Base-by-base conservation (phyloP, 352 stramenopile species). In the Globisporangium yorkense region DNA sequence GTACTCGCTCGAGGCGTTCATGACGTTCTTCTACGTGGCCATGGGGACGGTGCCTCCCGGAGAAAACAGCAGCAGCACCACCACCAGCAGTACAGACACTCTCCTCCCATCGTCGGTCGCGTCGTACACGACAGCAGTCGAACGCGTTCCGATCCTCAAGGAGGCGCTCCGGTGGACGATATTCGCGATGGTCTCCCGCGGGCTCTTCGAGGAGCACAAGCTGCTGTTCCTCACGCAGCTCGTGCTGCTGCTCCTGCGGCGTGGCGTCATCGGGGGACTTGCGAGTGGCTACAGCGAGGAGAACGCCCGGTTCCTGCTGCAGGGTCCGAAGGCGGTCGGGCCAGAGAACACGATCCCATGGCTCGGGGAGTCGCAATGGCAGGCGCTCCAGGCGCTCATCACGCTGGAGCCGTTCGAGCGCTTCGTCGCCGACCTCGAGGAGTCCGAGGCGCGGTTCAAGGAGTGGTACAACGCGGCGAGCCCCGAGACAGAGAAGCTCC, bases 141-240 rank as follows among this genome's bases (percentile, higher is more conserved):
- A 88, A 51, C 79, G 81, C 2, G 84, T 89, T 1, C 70, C 72
- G 0, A 51, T 82, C 3, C 54, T 97, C 2, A 84, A 90, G 52
- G 78, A 88, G 48, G 80, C 77, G 2, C 58, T 98, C 16, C 80
- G 92, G 0, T 93, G 84, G 70, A 96, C 87, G 2, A 72, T 97
- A 3, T 97, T 92, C 54, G 76, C 77, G 1, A 97, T 94, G 87
- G 86, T 98, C 0, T 89, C 77, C 1, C 74, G 92, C 45, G 91
- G 92, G 0, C 72, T 98, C 1, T 97, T 97, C 59, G 90, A 97
- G 74, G 89, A 96, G 51, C 88, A 98, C 62, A 94, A 95, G 48
- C 70, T 97, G 0, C 72, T 96, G 2, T 97, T 97, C 48, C 61
- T 97, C 3, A 90, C 83, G 1, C 89, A 97, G 62, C 49, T 98